Evolutionary conservation across 306 rosid species (phyloP), one percentile per base, ranked within the genome.

Genomic region (Biancaea sappan): DNA sequence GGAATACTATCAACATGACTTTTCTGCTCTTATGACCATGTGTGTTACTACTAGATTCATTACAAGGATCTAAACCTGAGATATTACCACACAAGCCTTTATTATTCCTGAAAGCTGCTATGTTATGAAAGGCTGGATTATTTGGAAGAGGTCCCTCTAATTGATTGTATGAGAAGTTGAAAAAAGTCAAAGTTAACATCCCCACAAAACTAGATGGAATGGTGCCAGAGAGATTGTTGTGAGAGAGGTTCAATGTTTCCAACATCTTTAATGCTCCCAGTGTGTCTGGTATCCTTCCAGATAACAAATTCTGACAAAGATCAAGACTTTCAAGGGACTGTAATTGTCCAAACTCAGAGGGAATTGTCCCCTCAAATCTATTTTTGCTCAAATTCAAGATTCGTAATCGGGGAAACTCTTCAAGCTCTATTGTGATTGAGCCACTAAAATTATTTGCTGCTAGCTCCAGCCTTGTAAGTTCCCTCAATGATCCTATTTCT

Each of bases 181-280:
- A 8, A 61, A 1, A 8, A 18, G 8, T 2, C 46, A 61, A 61
- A 22, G 40, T 0, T 34, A 28, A 61, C 67, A 34, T 34, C 5
- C 41, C 43, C 13, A 12, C 25, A 12, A 84, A 78, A 16, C 38
- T 19, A 0, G 74, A 50, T 1, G 83, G 82, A 29, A 84, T 77
- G 0, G 31, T 51, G 52, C 83, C 76, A 34, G 46, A 62, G 40
- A 84, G 71, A 44, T 41, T 13, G 13, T 81, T 84, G 35, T 84
- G 78, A 6, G 88, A 84, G 24, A 84, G 73, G 43, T 81, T 78
- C 67, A 84, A 37, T 12, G 18, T 11, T 61, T 74, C 79, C 44
- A 84, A 53, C 11, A 13, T 37, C 1, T 24, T 38, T 47, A 81
- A 37, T 0, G 21, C 8, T 8, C 83, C 85, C 48, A 81, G 56